Evolutionary conservation across 768 basidiomycete species (phyloP), one percentile per base, ranked within the genome.

Genomic region (Trametes elegans): DNA sequence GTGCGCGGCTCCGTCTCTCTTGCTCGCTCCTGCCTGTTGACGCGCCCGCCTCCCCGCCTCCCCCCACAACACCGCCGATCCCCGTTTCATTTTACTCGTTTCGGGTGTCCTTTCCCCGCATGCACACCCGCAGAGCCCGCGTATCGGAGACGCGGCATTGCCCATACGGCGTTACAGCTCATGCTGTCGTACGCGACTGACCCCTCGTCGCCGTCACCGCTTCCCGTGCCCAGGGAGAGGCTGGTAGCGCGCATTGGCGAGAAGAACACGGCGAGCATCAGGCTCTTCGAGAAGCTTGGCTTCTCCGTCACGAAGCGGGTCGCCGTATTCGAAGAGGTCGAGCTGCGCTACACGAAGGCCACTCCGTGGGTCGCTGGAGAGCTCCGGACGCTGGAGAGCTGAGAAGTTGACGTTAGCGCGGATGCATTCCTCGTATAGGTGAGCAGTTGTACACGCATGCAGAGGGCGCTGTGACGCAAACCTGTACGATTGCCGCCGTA

Each of bases 311-410:
- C 80, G 9, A 88, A 87, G 64, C 70, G 73, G 10, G 84, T 87
- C 14, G 79, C 84, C 45, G 85, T 90, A 9, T 98, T 94, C 61
- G 74, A 79, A 31, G 92, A 98, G 70, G 80, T 91, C 14, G 93
- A 96, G 73, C 79, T 97, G 83, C 80, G 88, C 24, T 69, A 64
- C 55, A 44, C 42, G 18, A 55, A 41, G 14, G 19, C n/a, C 28
- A 55, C 28, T 38, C 44, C 26, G 21, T 63, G 62, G 67, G 39
- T 29, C 49, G 47, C 35, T 5, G 64, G 63, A 10, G 49, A 44
- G 36, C 36, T 56, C 41, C 38, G 23, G 14, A 14, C 41, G 21
- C 21, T 56, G 42, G 23, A 29, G 8, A 19, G 10, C 27, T 46
- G 45, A n/a, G n/a, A 46, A 32, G n/a, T 13, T 32, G 29, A 16